Base-by-base conservation (phyloP, 2,329 filamentous ascomycete genomes). In the Fusarium multiceps region DNA sequence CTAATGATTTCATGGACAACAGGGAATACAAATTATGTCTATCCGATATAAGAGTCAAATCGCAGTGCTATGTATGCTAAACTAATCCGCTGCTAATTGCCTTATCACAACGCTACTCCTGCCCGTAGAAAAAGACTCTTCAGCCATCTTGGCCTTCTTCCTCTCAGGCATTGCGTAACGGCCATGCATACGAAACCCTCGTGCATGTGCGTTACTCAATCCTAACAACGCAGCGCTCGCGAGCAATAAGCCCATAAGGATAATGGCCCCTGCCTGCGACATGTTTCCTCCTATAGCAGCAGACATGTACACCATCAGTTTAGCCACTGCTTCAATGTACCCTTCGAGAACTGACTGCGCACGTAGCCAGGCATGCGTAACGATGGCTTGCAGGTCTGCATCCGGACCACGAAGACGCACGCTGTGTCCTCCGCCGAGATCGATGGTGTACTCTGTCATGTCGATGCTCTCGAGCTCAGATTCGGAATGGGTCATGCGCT, bases 341-440 rank as follows among this genome's bases (percentile, higher is more conserved):
- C 83, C 81, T 67, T 90, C 85, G 4, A 82, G 48, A 27, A 80
- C 77, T 0, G 84, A 87, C 75, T 85, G 83, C 41, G 83, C 79
- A 13, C 83, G 80, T 47, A 91, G 76, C 88, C 88, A 90, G 28
- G 82, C 73, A 5, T 86, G 84, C 5, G 85, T 84, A 2, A 88
- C 90, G 42, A 90, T 82, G 30, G 88, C 87, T 59, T 87, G 87
- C 9, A 90, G 80, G 72, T 90, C 88, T 32, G 85, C 81, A 10
- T 85, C 80, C 6, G 80, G 74, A 7, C 89, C 89, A 28, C 83
- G 82, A 43, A 91, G 80, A 14, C 85, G 79, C 2, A 90, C 81
- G 71, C 82, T 83, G 1, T 84, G 80, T 43, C 85, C 85, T 25
- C 82, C 80, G 21, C 83, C 84, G 6, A 90, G 80, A 28, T 88